Conservation (phyloP, 352 stramenopile genomes). For the Pelagophyceae sp. region DNA sequence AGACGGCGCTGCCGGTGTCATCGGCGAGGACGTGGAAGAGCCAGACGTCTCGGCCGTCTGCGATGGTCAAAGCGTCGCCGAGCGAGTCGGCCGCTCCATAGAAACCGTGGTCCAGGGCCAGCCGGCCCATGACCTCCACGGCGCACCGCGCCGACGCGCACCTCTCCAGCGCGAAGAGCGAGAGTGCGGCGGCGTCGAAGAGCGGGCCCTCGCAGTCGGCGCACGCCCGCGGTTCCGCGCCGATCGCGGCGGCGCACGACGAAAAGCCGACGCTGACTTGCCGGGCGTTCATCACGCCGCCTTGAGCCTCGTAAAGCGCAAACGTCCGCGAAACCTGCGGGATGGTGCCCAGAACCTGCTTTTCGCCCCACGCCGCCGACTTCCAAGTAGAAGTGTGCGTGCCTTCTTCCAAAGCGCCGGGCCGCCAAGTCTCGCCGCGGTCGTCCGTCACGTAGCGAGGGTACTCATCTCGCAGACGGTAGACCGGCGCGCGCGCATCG, state of each 20-base stretch:
- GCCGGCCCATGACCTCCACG: conserved; percentile 74
- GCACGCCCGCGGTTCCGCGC: conserved; percentile 38
- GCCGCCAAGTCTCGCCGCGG: too few relatives aligned
- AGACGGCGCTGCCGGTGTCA: conserved; percentile 76
- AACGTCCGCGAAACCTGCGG: background rate
- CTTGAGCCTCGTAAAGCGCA: too few relatives aligned
- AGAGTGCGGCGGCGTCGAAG: conserved; percentile 71
- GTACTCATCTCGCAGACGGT: too few relatives aligned
- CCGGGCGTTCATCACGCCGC: conserved; percentile 82
- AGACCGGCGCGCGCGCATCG: too few relatives aligned
- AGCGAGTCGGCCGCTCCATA: conserved; percentile 63
- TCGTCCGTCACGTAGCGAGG: too few relatives aligned
- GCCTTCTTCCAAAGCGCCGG: too few relatives aligned
- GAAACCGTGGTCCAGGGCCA: conserved; percentile 73
- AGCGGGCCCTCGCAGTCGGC: conserved; percentile 62
- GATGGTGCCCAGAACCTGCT: background rate
- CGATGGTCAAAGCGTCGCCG: conserved; percentile 76
- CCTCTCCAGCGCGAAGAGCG: conserved; percentile 64
- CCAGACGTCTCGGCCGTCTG: conserved; percentile 74
- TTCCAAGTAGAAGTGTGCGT: too few relatives aligned
- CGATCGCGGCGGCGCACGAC: conserved; percentile 64
- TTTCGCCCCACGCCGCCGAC: too few relatives aligned
- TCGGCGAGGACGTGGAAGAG: conserved; percentile 84
- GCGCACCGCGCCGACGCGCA: conserved; percentile 61
- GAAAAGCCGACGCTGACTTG: conserved; percentile 78